Evolutionary conservation across 2,329 filamentous ascomycete genomes (phyloP), one percentile per base, ranked within the genome.

Genomic region (Thielaviopsis musarum): DNA sequence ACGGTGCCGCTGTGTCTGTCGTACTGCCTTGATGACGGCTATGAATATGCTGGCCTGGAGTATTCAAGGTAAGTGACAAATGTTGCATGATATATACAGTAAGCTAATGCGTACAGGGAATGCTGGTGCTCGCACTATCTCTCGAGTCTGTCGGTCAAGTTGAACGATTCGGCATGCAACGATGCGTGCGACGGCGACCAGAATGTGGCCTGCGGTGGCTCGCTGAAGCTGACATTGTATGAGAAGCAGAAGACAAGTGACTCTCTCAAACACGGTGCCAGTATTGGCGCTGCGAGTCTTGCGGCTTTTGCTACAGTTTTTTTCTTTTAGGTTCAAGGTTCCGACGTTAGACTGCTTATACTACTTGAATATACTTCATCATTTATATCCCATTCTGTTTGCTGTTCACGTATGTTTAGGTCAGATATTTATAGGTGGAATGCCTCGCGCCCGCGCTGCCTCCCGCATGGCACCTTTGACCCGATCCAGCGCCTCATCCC

Each of bases 111-210:
- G 7, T 57, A 38, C 38, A 79, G 78, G 59, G 79, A 83, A 70
- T 84, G 80, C 72, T 83, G 78, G 74, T 84, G 81, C 67, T 73
- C 76, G 22, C 70, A 74, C 19, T 70, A 70, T 54, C 65, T 83
- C n/a, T 74, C 73, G 9, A 67, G 69, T 9, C 71, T 80, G 24
- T 73, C 77, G 17, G 66, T 65, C 10, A 72, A 73, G 62, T 67
- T 81, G 10, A 65, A 71, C 30, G 78, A 81, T 22, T 64, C 63
- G 19, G 69, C 69, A 2, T 84, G 81, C 68, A 68, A 75, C 60
- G 71, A 75, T 34, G 68, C 77, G 0, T 84, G 81, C 64, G 73
- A 77, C 53, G 81, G 79, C 1, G 75, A 80, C 65, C 68, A 68
- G 17, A 71, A 68, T 1, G 72, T 77, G 55, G 70, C 75, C 1